Conservation (phyloP, 331 rosid genomes). For the Phaseolus coccineus region DNA sequence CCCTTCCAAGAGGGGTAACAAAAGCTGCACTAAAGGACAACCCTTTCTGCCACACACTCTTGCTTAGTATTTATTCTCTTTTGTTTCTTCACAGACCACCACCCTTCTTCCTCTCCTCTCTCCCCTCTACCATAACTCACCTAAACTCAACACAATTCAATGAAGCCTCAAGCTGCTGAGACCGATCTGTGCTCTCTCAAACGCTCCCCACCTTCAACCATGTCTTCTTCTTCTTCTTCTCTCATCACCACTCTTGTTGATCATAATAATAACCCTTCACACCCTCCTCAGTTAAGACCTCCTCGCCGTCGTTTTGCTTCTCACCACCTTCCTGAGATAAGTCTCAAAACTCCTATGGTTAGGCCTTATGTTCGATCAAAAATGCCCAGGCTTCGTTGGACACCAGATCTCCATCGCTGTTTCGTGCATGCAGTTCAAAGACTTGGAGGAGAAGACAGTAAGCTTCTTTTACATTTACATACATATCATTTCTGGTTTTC, state of each 20-base stretch:
- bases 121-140: neutral
- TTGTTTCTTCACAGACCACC: conserved; percentile 51
- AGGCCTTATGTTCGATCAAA: conserved; percentile 76
- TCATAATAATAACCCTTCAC: neutral
- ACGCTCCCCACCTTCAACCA: conserved; percentile 34
- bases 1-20: conserved; percentile 44
- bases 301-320: neutral
- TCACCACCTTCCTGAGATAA: conserved; percentile 33
- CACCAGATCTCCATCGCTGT: conserved; percentile 79
- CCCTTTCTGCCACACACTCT: conserved; percentile 46
- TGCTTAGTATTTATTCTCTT: conserved; percentile 66
- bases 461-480: neutral
- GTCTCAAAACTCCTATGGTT: conserved; percentile 50
- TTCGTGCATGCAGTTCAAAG: conserved; percentile 86
- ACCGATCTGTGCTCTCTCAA: conserved; percentile 8
- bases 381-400: conserved; percentile 90
- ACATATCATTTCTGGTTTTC: neutral
- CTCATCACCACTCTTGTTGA: conserved; percentile 40
- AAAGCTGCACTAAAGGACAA: conserved; percentile 80
- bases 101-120: neutral
- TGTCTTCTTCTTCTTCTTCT: conserved; percentile 46
- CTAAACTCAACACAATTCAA: neutral
- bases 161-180: conserved; percentile 41
- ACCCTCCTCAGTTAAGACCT: conserved; percentile 28
- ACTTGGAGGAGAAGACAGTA: conserved; percentile 93